Evolutionary conservation across 2,329 filamentous ascomycete genomes (phyloP).

Genomic region (Aureobasidium sp.): DNA sequence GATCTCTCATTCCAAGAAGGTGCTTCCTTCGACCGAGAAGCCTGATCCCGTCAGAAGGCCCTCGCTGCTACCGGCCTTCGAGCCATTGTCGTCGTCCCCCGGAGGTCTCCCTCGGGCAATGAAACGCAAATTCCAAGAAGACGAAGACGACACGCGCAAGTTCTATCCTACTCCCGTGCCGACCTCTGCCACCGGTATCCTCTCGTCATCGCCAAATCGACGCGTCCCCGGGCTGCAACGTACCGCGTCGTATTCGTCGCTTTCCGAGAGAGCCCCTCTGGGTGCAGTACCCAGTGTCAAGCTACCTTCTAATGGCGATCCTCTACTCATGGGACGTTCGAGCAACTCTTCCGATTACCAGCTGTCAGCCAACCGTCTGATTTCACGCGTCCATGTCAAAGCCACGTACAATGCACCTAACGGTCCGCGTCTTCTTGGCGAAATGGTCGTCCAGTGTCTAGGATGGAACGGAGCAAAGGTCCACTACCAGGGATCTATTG

Average conservation of each 20-base stretch:
- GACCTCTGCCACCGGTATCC: constrained; percentile 85
- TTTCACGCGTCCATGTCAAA: constrained; percentile 89
- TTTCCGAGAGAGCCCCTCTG: constrained; percentile 76
- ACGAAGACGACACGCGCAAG: constrained; percentile 47
- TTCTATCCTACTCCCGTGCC: constrained; percentile 87
- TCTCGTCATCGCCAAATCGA: constrained; percentile 75
- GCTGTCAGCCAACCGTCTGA: constrained; percentile 81
- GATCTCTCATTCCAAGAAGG: constrained; percentile 2
- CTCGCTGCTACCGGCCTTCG: constrained; percentile 69
- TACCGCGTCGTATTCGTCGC: constrained; percentile 47
- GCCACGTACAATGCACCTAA: constrained; percentile 71
- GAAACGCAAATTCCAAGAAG: constrained; percentile 56
- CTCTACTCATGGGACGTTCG: constrained; percentile 81
- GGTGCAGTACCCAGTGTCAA: constrained; percentile 75
- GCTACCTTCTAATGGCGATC: constrained; percentile 73
- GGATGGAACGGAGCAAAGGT: constrained; percentile 95
- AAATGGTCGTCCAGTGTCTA: constrained; percentile 81
- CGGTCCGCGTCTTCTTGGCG: constrained; percentile 62
- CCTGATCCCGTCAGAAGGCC: constrained; percentile 33
- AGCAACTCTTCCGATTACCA: constrained; percentile 95
- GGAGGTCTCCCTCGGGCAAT: constrained; percentile 55
- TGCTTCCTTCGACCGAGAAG: constrained; percentile 12
- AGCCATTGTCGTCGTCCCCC: constrained; percentile 72
- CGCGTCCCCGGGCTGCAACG: constrained; percentile 48
- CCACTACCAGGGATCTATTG: constrained; percentile 81